Base-by-base conservation (phyloP, 345 rosid genomes). In the Hypericum androsaemum region DNA sequence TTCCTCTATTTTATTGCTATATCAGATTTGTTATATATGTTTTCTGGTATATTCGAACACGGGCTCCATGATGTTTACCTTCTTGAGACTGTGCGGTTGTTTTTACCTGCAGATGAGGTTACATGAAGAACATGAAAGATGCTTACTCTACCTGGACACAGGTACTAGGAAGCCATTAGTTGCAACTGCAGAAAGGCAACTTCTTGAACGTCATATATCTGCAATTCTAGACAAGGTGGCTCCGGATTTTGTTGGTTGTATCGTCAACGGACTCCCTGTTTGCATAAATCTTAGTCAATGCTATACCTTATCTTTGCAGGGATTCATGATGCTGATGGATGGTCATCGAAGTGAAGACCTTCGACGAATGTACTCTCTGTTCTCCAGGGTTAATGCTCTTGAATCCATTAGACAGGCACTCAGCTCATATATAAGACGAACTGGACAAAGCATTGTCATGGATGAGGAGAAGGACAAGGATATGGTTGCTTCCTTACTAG, bases 401-500 rank as follows among this genome's bases (percentile, higher is more conserved):
- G 98, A 92, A 68, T 71, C 88, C 39, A 64, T 92, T 48, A 78
- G 97, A 66, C 95, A 77, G 68, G 88, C 87, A 41, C 77, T 92
- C 47, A 86, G 80, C 57, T 64, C 74, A n/a, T 88, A 85, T 64
- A 77, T 83, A 38, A 84, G 95, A 50, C 80, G 74, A 79, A 80
- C 87, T 43, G 98, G 95, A 57, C 85, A 88, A 65, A 72, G 79
- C 62, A 71, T 81, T 43, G 79, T 88, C 61, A 78, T 88, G 95
- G 97, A 92, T 76, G 98, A 92, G 70, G 98, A 92, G 73, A 92
- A 88, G 67, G 98, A 92, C 64, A 92, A 88, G 63, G 98, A 88
- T 56, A 88, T 92, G 97, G 98, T 88, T 60, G 69, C 80, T 17
- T 74, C 88, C 38, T 67, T 92, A 50, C 67, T 92, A 74, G 97